Evolutionary conservation across 345 rosid genomes (phyloP).

Genomic region (Heritiera littoralis): DNA sequence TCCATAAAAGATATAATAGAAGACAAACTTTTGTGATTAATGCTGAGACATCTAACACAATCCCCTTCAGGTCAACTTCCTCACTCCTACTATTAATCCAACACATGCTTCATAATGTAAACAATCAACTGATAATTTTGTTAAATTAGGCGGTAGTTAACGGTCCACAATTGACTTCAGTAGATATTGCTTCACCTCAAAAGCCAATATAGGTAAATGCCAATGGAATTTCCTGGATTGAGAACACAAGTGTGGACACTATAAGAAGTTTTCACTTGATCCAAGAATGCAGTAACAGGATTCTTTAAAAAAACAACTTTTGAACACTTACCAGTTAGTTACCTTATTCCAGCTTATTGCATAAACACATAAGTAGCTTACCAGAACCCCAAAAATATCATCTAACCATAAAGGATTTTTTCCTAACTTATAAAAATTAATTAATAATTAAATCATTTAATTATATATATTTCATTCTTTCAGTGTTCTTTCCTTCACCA

Average conservation of each 20-base stretch:
- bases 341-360: neutral
- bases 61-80: slow-evolving; percentile 18
- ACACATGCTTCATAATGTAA: slow-evolving; percentile 3
- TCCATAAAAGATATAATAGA: slow-evolving; percentile 19
- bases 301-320: neutral
- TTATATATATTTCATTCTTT: neutral
- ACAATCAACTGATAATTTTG: neutral
- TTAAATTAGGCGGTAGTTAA: neutral
- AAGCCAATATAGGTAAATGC: slow-evolving; percentile 1
- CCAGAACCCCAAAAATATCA: neutral
- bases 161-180: neutral
- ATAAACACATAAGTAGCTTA: neutral
- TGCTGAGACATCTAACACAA: slow-evolving; percentile 17
- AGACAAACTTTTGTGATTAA: neutral
- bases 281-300: neutral
- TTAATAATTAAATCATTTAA: no score
- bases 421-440: neutral
- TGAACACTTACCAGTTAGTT: neutral
- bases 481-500: neutral
- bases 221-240: neutral
- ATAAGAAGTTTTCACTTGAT: neutral
- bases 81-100: neutral
- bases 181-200: neutral
- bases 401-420: neutral
- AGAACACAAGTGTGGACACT: neutral